These are phyloP conservation scores for Fusarium pseudocircinatum DNA, from an alignment of 2,329 filamentous ascomycete species.

Conservation along the genomic window DNA sequence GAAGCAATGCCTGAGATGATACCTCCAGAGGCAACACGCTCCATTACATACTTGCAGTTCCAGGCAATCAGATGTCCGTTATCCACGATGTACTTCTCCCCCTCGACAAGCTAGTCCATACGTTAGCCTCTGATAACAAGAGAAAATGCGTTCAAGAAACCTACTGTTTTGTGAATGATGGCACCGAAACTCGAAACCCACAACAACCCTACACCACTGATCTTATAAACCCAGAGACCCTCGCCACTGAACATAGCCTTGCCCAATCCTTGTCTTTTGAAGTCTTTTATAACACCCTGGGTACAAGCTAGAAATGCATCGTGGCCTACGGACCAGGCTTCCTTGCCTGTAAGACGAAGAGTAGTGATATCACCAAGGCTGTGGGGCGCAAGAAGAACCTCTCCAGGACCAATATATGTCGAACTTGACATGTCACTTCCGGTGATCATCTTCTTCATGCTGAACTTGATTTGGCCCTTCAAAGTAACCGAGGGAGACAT, in stretches of 20 bases:
- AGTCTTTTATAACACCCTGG: conserved; percentile 86
- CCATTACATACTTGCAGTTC: conserved; percentile 94
- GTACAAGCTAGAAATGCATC: conserved; percentile 89
- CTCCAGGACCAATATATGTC: conserved; percentile 87
- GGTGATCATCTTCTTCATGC: conserved; percentile 87
- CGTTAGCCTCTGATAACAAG: conserved; percentile 5
- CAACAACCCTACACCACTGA: conserved; percentile 80
- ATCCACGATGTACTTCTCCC: conserved; percentile 91
- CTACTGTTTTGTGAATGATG: conserved; percentile 91
- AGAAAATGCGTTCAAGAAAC: conserved; percentile 46
- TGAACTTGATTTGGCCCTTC: conserved; percentile 85
- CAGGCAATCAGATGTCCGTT: conserved; percentile 95
- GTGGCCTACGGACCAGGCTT: conserved; percentile 85
- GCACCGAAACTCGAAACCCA: conserved; percentile 96
- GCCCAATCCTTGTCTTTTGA: conserved; percentile 83
- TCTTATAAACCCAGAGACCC: conserved; percentile 89
- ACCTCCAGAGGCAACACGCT: conserved; percentile 89
- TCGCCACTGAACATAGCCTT: conserved; percentile 97
- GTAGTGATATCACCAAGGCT: conserved; percentile 87
- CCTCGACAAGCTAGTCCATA: conserved; percentile 61
- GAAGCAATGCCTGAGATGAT: conserved; percentile 88
- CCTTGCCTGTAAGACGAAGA: conserved; percentile 75
- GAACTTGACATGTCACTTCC: conserved; percentile 83
- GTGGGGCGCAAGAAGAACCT: conserved; percentile 83
- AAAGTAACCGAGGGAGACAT: conserved; percentile 92